These are phyloP conservation scores for Incumbomyces lentus DNA, from an alignment of 2,329 filamentous ascomycete genomes.

Conservation along the genomic window DNA sequence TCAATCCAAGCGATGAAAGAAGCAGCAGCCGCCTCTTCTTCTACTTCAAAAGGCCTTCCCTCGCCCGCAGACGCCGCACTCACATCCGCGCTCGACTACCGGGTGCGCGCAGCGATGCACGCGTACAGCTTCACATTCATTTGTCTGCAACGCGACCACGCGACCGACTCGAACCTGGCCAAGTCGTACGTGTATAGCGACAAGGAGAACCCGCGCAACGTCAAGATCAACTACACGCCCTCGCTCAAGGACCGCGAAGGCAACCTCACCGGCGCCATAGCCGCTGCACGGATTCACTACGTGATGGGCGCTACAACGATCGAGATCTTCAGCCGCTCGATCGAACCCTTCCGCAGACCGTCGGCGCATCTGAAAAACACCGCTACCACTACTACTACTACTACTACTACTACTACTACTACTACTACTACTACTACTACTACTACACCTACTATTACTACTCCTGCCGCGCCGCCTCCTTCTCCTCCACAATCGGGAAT, in stretches of 20 bases:
- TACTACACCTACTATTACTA: too few species aligned
- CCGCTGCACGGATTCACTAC: slow-evolving; percentile 65
- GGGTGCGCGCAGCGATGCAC: slow-evolving; percentile 58
- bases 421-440: too few species aligned
- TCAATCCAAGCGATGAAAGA: slow-evolving; percentile 25
- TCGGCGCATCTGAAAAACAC: slow-evolving; percentile 11
- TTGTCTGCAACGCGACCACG: slow-evolving; percentile 62
- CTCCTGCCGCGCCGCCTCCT: too few species aligned
- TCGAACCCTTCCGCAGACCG: slow-evolving; percentile 52
- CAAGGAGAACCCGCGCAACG: slow-evolving; percentile 59
- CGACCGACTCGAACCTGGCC: slow-evolving; percentile 46
- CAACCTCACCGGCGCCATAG: slow-evolving; percentile 61
- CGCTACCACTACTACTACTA: slow-evolving; percentile 10
- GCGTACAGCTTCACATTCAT: slow-evolving; percentile 64
- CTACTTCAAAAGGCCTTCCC: slow-evolving; percentile 42
- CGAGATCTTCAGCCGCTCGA: slow-evolving; percentile 50
- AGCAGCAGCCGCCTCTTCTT: slow-evolving; percentile 45
- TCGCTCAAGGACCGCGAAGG: slow-evolving; percentile 63
- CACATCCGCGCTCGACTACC: slow-evolving; percentile 54
- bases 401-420: too few species aligned
- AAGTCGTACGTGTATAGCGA: slow-evolving; percentile 53
- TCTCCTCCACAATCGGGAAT: too few species aligned
- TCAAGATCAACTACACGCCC: slow-evolving; percentile 58
- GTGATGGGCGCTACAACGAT: slow-evolving; percentile 74
- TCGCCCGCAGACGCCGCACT: background rate